These are phyloP conservation scores for Pythium scleroteichum DNA, from an alignment of 352 stramenopile species.

Conservation along the genomic window DNA sequence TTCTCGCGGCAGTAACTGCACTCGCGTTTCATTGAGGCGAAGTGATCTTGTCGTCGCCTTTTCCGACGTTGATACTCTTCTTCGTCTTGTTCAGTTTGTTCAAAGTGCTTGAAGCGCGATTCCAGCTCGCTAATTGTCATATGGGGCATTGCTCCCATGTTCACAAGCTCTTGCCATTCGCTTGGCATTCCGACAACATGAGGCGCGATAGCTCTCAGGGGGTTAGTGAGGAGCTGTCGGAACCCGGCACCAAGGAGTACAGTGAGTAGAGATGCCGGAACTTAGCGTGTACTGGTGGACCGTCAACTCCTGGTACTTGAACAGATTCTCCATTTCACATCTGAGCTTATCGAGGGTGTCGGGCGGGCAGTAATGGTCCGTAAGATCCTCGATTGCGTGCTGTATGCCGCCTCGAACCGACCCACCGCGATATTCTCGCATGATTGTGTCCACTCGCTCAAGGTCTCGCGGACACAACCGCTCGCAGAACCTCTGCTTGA, in stretches of 20 bases:
- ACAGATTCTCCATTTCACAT: not conserved
- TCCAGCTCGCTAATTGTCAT: not conserved
- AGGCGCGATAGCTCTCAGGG: not conserved
- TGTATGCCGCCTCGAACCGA: constrained; percentile 1
- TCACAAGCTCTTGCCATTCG: not conserved
- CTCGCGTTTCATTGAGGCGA: too few relatives aligned
- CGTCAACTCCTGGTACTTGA: not conserved
- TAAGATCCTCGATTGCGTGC: not conserved
- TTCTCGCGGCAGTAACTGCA: constrained; percentile 3
- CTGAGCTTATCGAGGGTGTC: not conserved
- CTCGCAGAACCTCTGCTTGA: not conserved
- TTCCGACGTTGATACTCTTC: not conserved
- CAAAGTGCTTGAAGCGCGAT: not conserved
- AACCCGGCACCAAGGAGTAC: constrained; percentile 3
- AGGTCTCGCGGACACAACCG: not conserved
- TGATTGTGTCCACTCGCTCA: not conserved
- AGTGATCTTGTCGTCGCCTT: not conserved
- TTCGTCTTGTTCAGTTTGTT: not conserved
- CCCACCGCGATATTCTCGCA: not conserved
- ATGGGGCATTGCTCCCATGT: not conserved
- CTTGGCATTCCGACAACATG: not conserved
- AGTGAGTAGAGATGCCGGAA: not conserved
- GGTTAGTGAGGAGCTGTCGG: not conserved
- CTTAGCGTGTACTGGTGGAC: not conserved
- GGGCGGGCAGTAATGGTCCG: not conserved